Evolutionary conservation across 2,329 filamentous ascomycete genomes (phyloP), one percentile per base, ranked within the genome.

Genomic region (Biscogniauxia sp.): DNA sequence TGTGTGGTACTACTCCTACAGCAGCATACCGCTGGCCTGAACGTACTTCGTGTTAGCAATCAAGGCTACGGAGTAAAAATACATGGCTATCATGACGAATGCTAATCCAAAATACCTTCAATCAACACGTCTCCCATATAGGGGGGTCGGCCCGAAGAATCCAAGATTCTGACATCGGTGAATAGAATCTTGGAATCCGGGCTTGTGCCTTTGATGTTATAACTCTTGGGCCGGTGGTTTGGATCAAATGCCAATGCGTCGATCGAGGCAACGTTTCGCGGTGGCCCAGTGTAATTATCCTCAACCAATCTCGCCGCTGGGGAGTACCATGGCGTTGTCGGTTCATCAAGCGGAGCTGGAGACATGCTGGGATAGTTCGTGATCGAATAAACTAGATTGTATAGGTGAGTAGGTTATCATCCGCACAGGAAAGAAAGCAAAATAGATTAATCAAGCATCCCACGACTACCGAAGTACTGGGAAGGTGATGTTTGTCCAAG

Each of bases 61-160:
- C 13, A n/a, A 17, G 37, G 37, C 13, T 45, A 2, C 11, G 37
- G 15, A 5, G 5, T 13, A n/a, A 9, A 9, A 45, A 9, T 15
- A 20, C 2, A 9, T 20, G 8, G 51, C n/a, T 15, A 26, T 8
- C 51, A 20, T 23, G 5, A 15, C 7, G 2, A 26, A 52, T 5
- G n/a, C 20, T 9, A 52, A 20, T 52, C 17, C 7, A 52, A 13
- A 26, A 20, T 50, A 37, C 67, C 69, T 63, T 71, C 66, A 32
- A 75, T 69, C 2, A 74, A 62, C 15, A 74, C 72, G 61, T 74
- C 69, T 1, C 73, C 73, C 0, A 49, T 58, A 55, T 70, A 74
- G 2, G 69, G 69, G 11, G 70, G 66, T 6, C 60, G 59, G 2
- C 73, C 72, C 1, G 72, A 74, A 2, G 70, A 72, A 28, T 75